A percentile compares a stretch with the other conserved stretches of the same genome.
Conservation (phyloP, 208 protist species). For the Wallacemonas sp. region DNA sequence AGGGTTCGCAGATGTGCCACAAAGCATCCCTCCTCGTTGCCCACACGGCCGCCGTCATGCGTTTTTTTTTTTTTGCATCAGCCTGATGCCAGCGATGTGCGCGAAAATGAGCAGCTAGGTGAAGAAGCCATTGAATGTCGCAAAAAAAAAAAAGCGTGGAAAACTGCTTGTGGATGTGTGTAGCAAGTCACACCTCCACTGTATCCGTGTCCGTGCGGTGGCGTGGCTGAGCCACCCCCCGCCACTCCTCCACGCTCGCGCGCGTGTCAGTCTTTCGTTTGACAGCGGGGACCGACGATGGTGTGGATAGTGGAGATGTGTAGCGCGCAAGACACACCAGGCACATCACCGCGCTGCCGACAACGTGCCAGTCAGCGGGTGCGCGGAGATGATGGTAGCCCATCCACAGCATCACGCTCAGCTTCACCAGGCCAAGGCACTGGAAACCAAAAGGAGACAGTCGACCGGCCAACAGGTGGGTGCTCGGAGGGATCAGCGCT, state of each 20-base stretch:
- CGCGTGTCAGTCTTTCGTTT: too few relatives aligned
- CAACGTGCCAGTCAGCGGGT: background rate
- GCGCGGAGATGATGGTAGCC: background rate
- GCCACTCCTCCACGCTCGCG: too few relatives aligned
- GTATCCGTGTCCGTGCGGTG: too few relatives aligned
- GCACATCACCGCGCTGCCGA: background rate
- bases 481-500: background rate
- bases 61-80: too few relatives aligned
- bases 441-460: background rate
- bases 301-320: background rate
- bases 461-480: background rate
- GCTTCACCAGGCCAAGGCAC: background rate
- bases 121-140: background rate
- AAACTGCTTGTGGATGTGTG: too few relatives aligned
- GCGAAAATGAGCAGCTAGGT: too few relatives aligned
- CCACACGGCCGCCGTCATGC: too few relatives aligned
- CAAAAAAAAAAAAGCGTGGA: background rate
- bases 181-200: too few relatives aligned
- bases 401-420: background rate
- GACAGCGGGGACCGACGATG: too few relatives aligned
- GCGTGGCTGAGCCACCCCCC: too few relatives aligned
- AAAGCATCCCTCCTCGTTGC: too few relatives aligned
- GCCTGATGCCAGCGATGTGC: constrained; percentile 37
- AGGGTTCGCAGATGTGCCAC: too few relatives aligned
- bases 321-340: background rate